Percentiles rank a stretch among this genome's conserved stretches.
These are phyloP conservation scores for Geranium rotundifolium DNA, from an alignment of 345 rosid species.

Conservation along the genomic window DNA sequence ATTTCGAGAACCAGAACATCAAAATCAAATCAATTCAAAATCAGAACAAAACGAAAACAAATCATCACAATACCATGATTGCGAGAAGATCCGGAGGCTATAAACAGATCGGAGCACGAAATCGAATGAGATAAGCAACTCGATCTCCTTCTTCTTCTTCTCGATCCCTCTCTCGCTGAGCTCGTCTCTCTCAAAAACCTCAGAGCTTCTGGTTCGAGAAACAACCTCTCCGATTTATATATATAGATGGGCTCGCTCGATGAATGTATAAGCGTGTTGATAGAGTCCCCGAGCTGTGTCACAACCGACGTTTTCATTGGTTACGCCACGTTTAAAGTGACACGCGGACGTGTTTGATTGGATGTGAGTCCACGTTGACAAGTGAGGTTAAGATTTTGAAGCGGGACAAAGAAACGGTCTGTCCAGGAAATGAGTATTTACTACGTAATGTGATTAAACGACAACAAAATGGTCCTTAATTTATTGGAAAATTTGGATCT, in stretches of 20 bases:
- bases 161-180: conserved; percentile 11
- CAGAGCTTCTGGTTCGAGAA: not conserved
- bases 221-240: conserved; percentile 3
- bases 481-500: no score
- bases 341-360: conserved; percentile 9
- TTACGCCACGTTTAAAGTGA: not conserved
- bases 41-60: not conserved
- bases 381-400: not conserved
- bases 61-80: conserved; percentile 22
- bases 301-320: conserved; percentile 16
- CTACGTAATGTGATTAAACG: no score
- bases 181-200: not conserved
- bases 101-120: conserved; percentile 12
- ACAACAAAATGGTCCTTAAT: no score
- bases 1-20: not conserved
- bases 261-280: not conserved
- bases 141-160: not conserved
- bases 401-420: no score
- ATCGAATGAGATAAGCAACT: conserved; percentile 3
- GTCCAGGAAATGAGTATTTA: no score
- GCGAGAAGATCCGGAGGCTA: no score
- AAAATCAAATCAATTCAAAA: not conserved
- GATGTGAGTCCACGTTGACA: not conserved
- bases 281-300: conserved; percentile 13
- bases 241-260: not conserved